Base-by-base conservation (phyloP, 306 rosid species). In the Dryas octopetala region DNA sequence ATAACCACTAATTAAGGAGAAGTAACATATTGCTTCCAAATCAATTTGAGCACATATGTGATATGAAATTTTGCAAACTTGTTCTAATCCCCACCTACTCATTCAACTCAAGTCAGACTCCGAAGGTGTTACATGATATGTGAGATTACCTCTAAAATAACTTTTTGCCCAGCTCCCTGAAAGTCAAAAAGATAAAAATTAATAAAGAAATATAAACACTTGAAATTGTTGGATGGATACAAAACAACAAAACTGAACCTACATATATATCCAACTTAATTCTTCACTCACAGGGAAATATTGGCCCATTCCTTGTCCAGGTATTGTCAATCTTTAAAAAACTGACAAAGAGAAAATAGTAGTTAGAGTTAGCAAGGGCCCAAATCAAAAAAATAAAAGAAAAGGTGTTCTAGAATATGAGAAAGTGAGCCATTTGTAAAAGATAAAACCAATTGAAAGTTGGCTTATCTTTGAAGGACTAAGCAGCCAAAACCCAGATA, bases 231-330 rank as follows among this genome's bases (percentile, higher is more conserved):
- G 50, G 10, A 61, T 59, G 28, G 6, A 38, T 19, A 60, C 66
- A 15, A 38, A n/a, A 6, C 10, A 11, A 19, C 43, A 38, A 72
- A 66, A 9, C 57, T 6, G 9, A 58, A 73, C 6, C 61, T 2
- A 62, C 1, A 32, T 7, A 45, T 13, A 65, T 70, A 68, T 55
- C 80, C 44, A 71, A 14, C 48, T 43, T 23, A 46, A 73, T 73
- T 43, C 32, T 74, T 46, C 67, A 85, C 99, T 92, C 82, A 92
- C 97, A 32, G 83, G 85, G 83, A 95, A 95, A 78, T 89, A 88
- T 62, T 78, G 86, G 41, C 97, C 97, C 97, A 91, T 79, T 95
- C 99, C 84, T 95, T 92, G 81, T 92, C 99, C 93, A 92, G 83
- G 87, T 90, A 89, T 74, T 95, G 97, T 50, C 97, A 82, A 66